Conservation (phyloP, 176 grass and related monocot genomes). For the barley (Hordeum vulgare) region DNA sequence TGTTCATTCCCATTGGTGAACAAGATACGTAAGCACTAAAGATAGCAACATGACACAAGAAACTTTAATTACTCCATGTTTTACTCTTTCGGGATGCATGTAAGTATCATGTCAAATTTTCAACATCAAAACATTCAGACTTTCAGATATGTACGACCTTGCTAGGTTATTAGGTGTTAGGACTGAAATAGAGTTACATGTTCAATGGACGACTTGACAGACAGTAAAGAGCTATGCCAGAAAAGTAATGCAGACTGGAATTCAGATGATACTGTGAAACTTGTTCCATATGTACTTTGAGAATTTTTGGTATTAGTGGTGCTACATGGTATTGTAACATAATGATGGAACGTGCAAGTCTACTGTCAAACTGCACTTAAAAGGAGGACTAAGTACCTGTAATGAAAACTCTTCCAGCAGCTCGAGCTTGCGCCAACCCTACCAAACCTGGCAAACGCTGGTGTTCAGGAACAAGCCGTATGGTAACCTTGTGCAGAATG, state of each 20-base stretch:
- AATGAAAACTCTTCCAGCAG: slow-evolving; percentile 57
- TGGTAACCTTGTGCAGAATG: not conserved
- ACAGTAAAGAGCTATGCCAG: not conserved
- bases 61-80: not conserved
- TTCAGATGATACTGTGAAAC: not conserved
- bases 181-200: not conserved
- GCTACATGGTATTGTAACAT: not conserved
- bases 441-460: slow-evolving; percentile 51
- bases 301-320: not conserved
- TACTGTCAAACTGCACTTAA: not conserved
- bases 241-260: not conserved
- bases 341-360: not conserved
- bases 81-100: not conserved
- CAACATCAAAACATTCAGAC: not conserved
- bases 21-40: slow-evolving; percentile 1
- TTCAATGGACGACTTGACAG: not conserved
- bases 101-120: not conserved
- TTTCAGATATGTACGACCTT: not conserved
- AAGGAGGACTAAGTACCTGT: slow-evolving; percentile 46
- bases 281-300: not conserved
- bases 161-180: not conserved
- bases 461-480: not conserved
- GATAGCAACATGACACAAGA: not conserved
- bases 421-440: slow-evolving; percentile 44
- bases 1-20: slow-evolving; percentile 32